Conservation (phyloP, 1,284 basidiomycete species). For the Heliocybe sulcata region DNA sequence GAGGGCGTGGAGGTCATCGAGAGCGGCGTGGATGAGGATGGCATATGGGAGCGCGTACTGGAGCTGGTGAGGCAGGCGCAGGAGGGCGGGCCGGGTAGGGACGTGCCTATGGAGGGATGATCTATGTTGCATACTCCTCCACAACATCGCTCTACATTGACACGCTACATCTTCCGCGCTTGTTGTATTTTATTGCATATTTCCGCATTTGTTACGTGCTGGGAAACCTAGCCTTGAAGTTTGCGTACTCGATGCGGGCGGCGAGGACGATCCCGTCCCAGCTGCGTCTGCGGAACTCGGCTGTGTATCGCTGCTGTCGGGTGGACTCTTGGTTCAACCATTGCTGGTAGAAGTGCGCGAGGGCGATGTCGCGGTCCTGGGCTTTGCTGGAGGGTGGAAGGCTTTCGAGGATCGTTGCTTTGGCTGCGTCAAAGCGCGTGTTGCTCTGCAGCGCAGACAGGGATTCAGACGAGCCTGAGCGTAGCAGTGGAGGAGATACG, state of each 20-base stretch:
- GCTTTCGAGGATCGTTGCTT: slow-evolving; percentile 45
- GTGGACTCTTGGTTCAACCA: slow-evolving; percentile 64
- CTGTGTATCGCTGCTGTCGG: slow-evolving; percentile 49
- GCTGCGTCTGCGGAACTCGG: slow-evolving; percentile 57
- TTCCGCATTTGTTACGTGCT: neutral
- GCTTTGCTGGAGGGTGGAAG: slow-evolving; percentile 42
- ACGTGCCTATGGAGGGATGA: neutral
- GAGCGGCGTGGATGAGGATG: slow-evolving; percentile 43
- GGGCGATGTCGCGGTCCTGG: slow-evolving; percentile 52
- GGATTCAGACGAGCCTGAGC: slow-evolving; percentile 3
- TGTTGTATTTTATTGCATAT: neutral
- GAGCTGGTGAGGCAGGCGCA: slow-evolving; percentile 46
- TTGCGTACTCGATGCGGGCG: slow-evolving; percentile 41
- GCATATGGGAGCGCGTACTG: slow-evolving; percentile 45
- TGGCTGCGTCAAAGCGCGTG: slow-evolving; percentile 61
- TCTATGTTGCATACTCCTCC: too few relatives aligned
- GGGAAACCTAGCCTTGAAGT: slow-evolving; percentile 19
- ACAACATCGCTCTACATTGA: neutral
- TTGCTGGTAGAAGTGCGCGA: slow-evolving; percentile 62
- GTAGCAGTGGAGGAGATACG: slow-evolving; percentile 21
- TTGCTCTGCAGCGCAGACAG: slow-evolving; percentile 47
- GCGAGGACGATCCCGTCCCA: slow-evolving; percentile 44
- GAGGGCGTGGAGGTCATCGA: slow-evolving; percentile 52
- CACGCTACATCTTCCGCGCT: neutral
- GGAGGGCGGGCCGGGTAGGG: neutral